Percentiles rank a stretch among this genome's conserved stretches.
phyloP scores from a whole-genome alignment of 768 basidiomycete species.

The Phanerochaete sordida region DNA sequence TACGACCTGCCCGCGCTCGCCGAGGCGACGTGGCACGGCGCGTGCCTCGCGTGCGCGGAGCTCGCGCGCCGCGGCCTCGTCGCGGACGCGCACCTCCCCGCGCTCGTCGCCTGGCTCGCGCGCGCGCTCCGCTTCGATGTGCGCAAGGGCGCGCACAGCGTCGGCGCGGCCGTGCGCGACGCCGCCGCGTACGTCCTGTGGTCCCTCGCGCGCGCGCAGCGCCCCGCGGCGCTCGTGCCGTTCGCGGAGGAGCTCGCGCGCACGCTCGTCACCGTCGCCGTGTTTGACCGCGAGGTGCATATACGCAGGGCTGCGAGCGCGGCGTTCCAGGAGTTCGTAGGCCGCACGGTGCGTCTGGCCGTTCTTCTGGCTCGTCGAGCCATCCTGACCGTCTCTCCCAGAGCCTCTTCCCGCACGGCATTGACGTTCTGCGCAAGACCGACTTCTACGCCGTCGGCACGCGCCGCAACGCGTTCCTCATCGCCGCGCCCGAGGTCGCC shows the following conservation, averaged over 20 bases:
- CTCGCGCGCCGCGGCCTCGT: constrained; percentile 83
- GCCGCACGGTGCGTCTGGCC: constrained; percentile 64
- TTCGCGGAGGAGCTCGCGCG: constrained; percentile 66
- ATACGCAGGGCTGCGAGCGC: constrained; percentile 96
- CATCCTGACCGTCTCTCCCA: constrained; percentile 27
- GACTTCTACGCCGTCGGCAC: constrained; percentile 95
- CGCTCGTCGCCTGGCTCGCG: constrained; percentile 64
- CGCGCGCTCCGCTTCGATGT: constrained; percentile 93
- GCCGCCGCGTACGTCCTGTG: constrained; percentile 93
- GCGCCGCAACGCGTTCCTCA: constrained; percentile 78
- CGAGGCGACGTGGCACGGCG: constrained; percentile 93
- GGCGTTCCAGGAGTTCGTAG: constrained; percentile 96
- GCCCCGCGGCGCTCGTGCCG: constrained; percentile 51
- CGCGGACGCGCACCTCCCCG: constrained; percentile 47
- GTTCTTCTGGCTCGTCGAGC: background rate
- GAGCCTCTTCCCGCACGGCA: constrained; percentile 91
- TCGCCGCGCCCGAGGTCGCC: constrained; percentile 83
- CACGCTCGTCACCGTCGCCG: constrained; percentile 70
- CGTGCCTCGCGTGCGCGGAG: constrained; percentile 89
- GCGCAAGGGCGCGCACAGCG: constrained; percentile 86
- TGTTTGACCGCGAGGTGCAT: constrained; percentile 92
- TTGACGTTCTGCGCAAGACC: constrained; percentile 85
- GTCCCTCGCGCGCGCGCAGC: constrained; percentile 84
- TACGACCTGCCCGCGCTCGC: constrained; percentile 75
- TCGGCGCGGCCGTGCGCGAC: constrained; percentile 93